A percentile compares a stretch with the other conserved stretches of the same genome.
phyloP scores from a whole-genome alignment of 2,329 filamentous ascomycete genomes.

The Curvularia spicifera region DNA sequence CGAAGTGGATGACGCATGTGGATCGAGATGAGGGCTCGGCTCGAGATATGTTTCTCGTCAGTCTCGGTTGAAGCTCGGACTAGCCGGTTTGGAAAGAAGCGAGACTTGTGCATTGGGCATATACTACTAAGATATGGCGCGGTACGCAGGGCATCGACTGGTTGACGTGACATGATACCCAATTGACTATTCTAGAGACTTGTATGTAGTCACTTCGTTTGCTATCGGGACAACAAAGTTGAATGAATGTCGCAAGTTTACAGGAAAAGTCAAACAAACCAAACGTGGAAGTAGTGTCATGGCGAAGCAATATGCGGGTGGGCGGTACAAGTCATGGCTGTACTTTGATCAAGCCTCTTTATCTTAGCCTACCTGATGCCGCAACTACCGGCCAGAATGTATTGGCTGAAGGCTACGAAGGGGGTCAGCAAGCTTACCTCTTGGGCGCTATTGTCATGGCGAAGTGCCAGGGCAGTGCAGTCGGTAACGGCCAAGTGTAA shows the following conservation, averaged over 20 bases:
- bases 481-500: background rate
- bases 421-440: constrained; percentile 1
- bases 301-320: background rate
- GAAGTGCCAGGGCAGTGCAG: background rate
- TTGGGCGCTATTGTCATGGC: background rate
- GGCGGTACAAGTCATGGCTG: background rate
- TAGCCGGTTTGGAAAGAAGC: background rate
- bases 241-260: background rate
- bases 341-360: background rate
- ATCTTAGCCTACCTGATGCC: background rate
- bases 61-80: background rate
- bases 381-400: background rate
- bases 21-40: background rate
- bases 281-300: background rate
- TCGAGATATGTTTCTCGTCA: background rate
- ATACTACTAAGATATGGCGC: background rate
- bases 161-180: background rate
- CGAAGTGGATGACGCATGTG: background rate
- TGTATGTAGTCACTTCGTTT: background rate
- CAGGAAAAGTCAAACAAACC: background rate
- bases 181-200: background rate
- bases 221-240: background rate
- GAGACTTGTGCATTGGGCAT: background rate
- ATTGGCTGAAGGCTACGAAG: background rate
- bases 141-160: background rate